Evolutionary conservation across 2,329 filamentous ascomycete genomes (phyloP).

Genomic region (Talaromyces sp.): DNA sequence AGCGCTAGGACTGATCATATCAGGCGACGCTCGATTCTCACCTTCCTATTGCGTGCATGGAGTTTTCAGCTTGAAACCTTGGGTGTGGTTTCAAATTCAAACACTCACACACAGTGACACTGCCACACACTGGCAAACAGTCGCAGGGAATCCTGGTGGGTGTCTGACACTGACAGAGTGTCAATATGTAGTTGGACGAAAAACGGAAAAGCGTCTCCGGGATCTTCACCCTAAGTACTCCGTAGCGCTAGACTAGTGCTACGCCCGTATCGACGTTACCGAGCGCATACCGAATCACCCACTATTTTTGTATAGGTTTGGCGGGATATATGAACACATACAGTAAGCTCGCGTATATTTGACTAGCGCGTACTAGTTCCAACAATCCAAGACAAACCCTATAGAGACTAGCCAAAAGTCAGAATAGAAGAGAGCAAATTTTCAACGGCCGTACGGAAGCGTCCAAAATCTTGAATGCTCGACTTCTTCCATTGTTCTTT

Average conservation of each 20-base stretch:
- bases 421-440: not conserved
- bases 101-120: no score
- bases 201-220: not conserved
- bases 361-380: not conserved
- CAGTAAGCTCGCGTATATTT: not conserved
- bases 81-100: no score
- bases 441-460: not conserved
- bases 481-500: not conserved
- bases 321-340: not conserved
- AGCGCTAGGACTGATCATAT: not conserved
- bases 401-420: not conserved
- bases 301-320: not conserved
- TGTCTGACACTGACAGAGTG: not conserved
- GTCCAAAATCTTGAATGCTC: not conserved
- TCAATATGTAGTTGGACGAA: not conserved
- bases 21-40: not conserved
- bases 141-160: not conserved
- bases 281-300: not conserved
- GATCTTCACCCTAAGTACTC: not conserved
- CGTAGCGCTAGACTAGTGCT: not conserved
- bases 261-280: not conserved
- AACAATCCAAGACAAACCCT: not conserved
- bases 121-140: no score
- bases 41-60: slow-evolving; percentile 1
- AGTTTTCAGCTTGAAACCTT: not conserved